Evolutionary conservation across 148 eudicot genomes (phyloP).

Genomic region (Oxyria digyna): DNA sequence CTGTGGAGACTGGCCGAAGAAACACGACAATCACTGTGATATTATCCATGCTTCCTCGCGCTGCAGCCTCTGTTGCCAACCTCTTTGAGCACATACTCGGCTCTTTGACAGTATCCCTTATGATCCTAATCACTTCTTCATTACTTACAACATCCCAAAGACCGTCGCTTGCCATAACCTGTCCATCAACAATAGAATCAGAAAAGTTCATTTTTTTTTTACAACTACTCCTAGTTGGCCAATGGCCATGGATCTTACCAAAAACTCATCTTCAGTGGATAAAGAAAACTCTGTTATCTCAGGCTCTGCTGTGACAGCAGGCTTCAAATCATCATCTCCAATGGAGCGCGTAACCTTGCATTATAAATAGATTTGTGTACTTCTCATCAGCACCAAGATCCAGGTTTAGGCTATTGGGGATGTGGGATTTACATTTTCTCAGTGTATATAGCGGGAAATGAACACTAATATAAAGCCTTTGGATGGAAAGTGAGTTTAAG

Average conservation of each 20-base stretch:
- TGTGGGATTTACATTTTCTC: not conserved
- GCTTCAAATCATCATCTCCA: constrained; percentile 98
- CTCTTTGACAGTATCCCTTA: constrained; percentile 90
- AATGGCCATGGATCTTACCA: constrained; percentile 47
- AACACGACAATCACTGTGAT: constrained; percentile 82
- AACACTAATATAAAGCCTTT: not conserved
- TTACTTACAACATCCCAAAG: constrained; percentile 83
- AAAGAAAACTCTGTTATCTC: constrained; percentile 73
- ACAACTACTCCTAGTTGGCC: not conserved
- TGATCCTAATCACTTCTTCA: constrained; percentile 50
- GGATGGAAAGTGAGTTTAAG: not conserved
- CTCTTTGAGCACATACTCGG: constrained; percentile 90
- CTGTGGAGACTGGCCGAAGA: constrained; percentile 78
- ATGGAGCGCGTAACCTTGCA: constrained; percentile 86
- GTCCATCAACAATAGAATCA: constrained; percentile 5
- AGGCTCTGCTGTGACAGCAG: constrained; percentile 91
- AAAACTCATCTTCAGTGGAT: constrained; percentile 62
- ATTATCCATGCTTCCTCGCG: constrained; percentile 88
- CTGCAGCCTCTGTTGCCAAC: constrained; percentile 83
- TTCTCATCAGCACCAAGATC: not conserved
- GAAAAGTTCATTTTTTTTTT: not conserved
- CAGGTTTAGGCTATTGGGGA: not conserved
- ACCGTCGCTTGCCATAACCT: constrained; percentile 99
- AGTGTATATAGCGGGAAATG: not conserved
- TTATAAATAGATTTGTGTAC: not conserved